Percentiles rank a stretch among this genome's conserved stretches.
phyloP scores from a whole-genome alignment of 2,329 filamentous ascomycete species.

The Aspergillus caelatus region DNA sequence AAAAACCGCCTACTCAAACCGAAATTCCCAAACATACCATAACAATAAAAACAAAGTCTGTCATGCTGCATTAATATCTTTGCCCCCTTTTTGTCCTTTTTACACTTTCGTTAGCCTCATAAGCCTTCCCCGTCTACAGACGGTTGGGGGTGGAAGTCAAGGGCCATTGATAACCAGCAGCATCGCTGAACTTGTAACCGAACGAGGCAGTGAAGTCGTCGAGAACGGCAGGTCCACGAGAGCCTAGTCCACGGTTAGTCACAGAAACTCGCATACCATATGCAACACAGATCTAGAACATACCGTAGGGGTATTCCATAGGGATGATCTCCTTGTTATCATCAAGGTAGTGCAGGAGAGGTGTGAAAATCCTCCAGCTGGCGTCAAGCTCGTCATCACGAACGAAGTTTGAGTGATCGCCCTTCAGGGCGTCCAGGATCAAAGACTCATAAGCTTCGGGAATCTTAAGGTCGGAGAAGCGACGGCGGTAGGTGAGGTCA shows the following conservation, averaged over 20 bases:
- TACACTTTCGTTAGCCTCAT: conserved; percentile 10
- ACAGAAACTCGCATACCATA: not conserved
- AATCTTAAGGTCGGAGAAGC: conserved; percentile 99
- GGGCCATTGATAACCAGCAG: conserved; percentile 93
- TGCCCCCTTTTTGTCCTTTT: conserved; percentile 14
- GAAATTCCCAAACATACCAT: conserved; percentile 18
- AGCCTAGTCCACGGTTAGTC: conserved; percentile 61
- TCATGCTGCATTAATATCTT: conserved; percentile 23
- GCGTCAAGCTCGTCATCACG: conserved; percentile 96
- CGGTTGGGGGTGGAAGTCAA: conserved; percentile 77
- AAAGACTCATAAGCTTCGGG: conserved; percentile 98
- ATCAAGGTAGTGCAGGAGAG: conserved; percentile 95
- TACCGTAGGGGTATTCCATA: conserved; percentile 99
- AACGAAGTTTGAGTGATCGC: conserved; percentile 99
- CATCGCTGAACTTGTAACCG: conserved; percentile 98
- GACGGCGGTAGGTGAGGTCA: conserved; percentile 94
- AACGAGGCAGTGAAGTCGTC: conserved; percentile 98
- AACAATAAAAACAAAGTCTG: conserved; percentile 15
- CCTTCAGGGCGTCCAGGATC: conserved; percentile 96
- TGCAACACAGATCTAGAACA: conserved; percentile 38
- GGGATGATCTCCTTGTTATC: conserved; percentile 99
- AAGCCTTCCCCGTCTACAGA: conserved; percentile 61
- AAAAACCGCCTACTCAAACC: conserved; percentile 17
- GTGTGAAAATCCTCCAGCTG: conserved; percentile 98
- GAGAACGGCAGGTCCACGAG: conserved; percentile 90